A percentile compares a stretch with the other conserved stretches of the same genome.
These are phyloP conservation scores for Protomyces inouyei DNA, from an alignment of 1,139 yeast genomes.

Conservation along the genomic window DNA sequence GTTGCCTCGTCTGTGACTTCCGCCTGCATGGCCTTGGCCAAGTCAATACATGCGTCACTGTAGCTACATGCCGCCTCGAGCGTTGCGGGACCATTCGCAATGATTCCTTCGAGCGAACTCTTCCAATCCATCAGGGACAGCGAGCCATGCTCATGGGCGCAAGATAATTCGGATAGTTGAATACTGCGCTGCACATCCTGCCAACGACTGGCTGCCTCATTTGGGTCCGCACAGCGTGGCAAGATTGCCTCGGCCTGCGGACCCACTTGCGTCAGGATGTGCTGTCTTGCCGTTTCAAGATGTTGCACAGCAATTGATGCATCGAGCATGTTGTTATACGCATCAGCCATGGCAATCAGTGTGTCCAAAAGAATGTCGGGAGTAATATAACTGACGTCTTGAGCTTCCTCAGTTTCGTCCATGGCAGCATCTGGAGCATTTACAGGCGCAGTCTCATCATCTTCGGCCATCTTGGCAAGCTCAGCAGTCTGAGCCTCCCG, in stretches of 20 bases:
- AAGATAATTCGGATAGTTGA: not conserved
- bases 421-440: not conserved
- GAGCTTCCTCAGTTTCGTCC: not conserved
- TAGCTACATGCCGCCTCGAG: constrained; percentile 1
- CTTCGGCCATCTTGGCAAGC: not conserved
- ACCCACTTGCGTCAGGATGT: not conserved
- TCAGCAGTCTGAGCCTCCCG: not conserved
- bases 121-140: not conserved
- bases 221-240: constrained; percentile 4
- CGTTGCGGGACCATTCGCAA: not conserved
- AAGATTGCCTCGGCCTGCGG: not conserved
- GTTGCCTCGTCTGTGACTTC: not conserved
- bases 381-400: constrained; percentile 15
- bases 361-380: constrained; percentile 14
- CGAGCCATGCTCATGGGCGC: not conserved
- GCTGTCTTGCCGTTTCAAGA: not conserved
- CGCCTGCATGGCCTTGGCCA: not conserved
- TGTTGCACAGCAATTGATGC: not conserved
- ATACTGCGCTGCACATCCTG: not conserved
- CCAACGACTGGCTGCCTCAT: not conserved
- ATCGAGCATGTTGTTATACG: constrained; percentile 3
- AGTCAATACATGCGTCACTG: constrained; percentile 17
- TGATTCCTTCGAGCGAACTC: not conserved
- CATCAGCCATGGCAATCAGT: constrained; percentile 1
- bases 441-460: not conserved